These are phyloP conservation scores for Coemansia sp. DNA, from an alignment of 192 early-diverging fungal genomes.

Conservation along the genomic window DNA sequence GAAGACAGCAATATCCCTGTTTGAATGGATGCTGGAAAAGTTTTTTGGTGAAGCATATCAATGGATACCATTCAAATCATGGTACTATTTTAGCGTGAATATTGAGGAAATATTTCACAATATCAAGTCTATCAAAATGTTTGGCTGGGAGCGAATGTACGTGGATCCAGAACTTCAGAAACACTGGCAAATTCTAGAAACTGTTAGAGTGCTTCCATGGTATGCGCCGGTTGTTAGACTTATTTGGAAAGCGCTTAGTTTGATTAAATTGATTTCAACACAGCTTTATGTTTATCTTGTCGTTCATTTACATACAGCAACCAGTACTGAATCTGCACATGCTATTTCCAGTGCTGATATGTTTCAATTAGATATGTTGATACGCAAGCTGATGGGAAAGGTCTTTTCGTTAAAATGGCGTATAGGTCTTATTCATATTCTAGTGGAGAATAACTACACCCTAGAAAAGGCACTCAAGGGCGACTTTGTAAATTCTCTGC, in stretches of 20 bases:
- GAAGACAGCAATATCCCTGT: neutral
- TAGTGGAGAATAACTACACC: too few species aligned
- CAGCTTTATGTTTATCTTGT: neutral
- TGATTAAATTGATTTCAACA: neutral
- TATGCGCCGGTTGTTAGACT: conserved; percentile 14
- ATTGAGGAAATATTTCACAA: conserved; percentile 13
- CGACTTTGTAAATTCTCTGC: too few species aligned
- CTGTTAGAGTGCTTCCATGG: conserved; percentile 16
- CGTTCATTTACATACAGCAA: conserved; percentile 2
- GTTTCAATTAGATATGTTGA: conserved; percentile 6
- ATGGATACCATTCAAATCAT: neutral
- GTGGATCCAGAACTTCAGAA: neutral
- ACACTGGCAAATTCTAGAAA: neutral
- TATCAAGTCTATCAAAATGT: conserved; percentile 23
- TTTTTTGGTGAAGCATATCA: neutral
- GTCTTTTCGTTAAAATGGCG: neutral
- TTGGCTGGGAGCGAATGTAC: conserved; percentile 4
- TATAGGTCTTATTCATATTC: neutral
- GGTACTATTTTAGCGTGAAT: neutral
- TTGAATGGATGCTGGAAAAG: neutral
- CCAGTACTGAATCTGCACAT: neutral
- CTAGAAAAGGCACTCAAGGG: too few species aligned
- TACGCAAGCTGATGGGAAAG: neutral
- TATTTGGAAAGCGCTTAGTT: conserved; percentile 4
- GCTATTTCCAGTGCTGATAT: conserved; percentile 19